Evolutionary conservation across 2,329 filamentous ascomycete species (phyloP).

Genomic region (Coniochaeta prunicola): DNA sequence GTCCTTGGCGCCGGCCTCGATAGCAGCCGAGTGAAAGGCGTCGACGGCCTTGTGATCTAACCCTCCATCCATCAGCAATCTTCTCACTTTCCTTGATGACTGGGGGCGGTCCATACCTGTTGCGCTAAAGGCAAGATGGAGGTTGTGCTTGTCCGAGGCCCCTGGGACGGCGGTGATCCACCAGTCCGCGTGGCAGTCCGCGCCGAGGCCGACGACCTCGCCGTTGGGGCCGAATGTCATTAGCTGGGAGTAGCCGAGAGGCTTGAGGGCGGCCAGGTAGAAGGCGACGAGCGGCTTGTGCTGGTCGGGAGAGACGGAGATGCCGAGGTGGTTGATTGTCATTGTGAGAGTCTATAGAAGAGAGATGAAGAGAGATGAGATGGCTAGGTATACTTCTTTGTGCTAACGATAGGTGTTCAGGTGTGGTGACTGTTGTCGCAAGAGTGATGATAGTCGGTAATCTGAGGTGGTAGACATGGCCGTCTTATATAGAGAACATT

Average conservation of each 20-base stretch:
- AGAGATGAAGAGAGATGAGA: too few species aligned
- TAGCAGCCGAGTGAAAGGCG: slow-evolving; percentile 33
- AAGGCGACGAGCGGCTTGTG: slow-evolving; percentile 21
- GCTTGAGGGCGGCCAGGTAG: slow-evolving; percentile 26
- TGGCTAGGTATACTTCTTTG: too few species aligned
- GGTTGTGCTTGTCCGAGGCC: slow-evolving; percentile 13
- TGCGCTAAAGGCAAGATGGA: not conserved
- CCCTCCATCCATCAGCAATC: not conserved
- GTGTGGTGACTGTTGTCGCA: too few species aligned
- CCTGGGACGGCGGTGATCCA: slow-evolving; percentile 13
- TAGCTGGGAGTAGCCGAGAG: slow-evolving; percentile 26
- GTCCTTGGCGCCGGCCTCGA: slow-evolving; percentile 35
- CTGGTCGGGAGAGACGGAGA: slow-evolving; percentile 20
- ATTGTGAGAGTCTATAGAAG: slow-evolving; percentile 14
- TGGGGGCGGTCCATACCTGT: not conserved
- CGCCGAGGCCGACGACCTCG: slow-evolving; percentile 18
- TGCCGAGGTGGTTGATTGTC: slow-evolving; percentile 26
- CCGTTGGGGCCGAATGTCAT: slow-evolving; percentile 17
- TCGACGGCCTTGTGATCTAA: slow-evolving; percentile 33
- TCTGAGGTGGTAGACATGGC: not conserved
- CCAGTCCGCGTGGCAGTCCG: slow-evolving; percentile 21
- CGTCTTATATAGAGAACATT: not conserved
- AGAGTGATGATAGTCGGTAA: too few species aligned
- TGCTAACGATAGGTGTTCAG: not conserved
- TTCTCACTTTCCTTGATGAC: not conserved